These are phyloP conservation scores for Coemansia sp. DNA, from an alignment of 192 early-diverging fungal genomes.

Conservation along the genomic window DNA sequence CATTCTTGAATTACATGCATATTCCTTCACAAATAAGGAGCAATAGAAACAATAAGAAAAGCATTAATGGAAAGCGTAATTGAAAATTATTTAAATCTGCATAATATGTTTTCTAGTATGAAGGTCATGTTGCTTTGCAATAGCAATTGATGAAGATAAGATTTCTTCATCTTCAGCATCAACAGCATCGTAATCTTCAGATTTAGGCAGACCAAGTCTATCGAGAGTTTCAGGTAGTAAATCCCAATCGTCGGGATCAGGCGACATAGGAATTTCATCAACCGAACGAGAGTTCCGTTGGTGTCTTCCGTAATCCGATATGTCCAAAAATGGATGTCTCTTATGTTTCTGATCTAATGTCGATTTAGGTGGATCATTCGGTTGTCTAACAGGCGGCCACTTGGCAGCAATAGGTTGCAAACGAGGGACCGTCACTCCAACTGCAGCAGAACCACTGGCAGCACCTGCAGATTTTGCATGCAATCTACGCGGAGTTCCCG, in stretches of 20 bases:
- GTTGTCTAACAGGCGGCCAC: neutral
- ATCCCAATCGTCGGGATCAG: neutral
- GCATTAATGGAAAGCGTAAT: too few species aligned
- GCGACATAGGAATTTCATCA: neutral
- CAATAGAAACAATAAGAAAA: too few species aligned
- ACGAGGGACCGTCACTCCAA: slow-evolving; percentile 9
- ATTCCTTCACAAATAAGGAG: too few species aligned
- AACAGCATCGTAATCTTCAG: neutral
- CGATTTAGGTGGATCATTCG: neutral
- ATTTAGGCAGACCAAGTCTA: neutral
- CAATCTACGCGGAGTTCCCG: neutral
- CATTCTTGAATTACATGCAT: too few species aligned
- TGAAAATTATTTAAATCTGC: slow-evolving; percentile 1
- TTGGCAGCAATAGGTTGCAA: slow-evolving; percentile 20
- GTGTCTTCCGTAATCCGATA: neutral
- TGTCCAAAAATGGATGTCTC: neutral
- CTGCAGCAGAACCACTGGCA: neutral
- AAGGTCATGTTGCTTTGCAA: too few species aligned
- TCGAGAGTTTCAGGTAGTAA: neutral
- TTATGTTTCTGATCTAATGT: neutral
- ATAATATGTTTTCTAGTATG: neutral
- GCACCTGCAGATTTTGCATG: slow-evolving; percentile 5
- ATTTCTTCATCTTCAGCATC: neutral
- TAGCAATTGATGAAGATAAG: neutral
- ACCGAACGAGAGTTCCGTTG: neutral